phyloP scores from a whole-genome alignment of 2,329 filamentous ascomycete genomes.

The Pseudocercospora crystallina region DNA sequence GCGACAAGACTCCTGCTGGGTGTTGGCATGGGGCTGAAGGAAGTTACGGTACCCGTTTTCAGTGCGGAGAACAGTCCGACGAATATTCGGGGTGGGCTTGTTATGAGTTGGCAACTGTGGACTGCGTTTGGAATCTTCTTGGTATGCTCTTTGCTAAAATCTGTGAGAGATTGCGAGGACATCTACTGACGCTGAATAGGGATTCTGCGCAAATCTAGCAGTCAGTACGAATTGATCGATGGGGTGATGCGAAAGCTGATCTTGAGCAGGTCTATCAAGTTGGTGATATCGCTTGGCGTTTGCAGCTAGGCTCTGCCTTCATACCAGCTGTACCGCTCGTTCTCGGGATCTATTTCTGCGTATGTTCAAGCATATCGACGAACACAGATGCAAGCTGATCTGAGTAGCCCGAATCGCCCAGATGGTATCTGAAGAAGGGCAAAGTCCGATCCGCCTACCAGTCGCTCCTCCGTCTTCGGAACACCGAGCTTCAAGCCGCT shows the following conservation, averaged over 20 bases:
- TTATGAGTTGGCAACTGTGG: conserved; percentile 38
- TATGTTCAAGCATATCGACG: no score
- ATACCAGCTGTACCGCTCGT: conserved; percentile 64
- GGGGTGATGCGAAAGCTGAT: no score
- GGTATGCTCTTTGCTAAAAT: conserved; percentile 27
- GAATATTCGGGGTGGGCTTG: conserved; percentile 44
- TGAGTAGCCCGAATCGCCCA: conserved; percentile 38
- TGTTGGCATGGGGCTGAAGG: conserved; percentile 45
- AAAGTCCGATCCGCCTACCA: conserved; percentile 36
- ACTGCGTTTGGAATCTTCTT: conserved; percentile 63
- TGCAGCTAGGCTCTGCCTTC: conserved; percentile 63
- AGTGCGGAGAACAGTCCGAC: conserved; percentile 46
- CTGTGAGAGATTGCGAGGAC: background rate
- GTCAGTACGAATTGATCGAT: background rate
- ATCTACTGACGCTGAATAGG: background rate
- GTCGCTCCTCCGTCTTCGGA: conserved; percentile 43
- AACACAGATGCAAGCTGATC: no score
- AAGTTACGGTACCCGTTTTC: conserved; percentile 48
- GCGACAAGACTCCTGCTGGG: conserved; percentile 69
- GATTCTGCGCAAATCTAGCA: conserved; percentile 58
- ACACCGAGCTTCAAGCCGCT: conserved; percentile 32
- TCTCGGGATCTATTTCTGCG: conserved; percentile 49
- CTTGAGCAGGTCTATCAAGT: conserved; percentile 43
- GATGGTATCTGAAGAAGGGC: conserved; percentile 29
- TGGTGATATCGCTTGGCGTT: conserved; percentile 60